Conservation (phyloP, 768 basidiomycete species). For the Lactarius deliciosus region DNA sequence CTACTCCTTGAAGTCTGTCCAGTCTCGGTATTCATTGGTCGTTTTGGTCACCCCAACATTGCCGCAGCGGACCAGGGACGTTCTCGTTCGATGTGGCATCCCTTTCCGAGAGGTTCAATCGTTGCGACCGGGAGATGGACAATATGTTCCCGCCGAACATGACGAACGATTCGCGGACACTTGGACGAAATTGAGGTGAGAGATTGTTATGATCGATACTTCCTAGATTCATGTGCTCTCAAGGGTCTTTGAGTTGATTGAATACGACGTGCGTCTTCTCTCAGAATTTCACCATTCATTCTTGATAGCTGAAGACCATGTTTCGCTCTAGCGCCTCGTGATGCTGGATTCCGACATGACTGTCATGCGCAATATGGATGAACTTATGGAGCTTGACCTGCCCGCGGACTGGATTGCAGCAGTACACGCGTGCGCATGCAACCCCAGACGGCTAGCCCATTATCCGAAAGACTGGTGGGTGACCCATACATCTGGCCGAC, state of each 20-base stretch:
- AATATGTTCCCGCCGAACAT: constrained; percentile 36
- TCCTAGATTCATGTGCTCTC: not conserved
- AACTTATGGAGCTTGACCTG: constrained; percentile 55
- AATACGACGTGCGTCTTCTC: constrained; percentile 56
- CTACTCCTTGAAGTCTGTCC: constrained; percentile 44
- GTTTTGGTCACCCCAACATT: constrained; percentile 50
- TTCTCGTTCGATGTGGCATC: constrained; percentile 57
- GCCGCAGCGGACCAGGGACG: constrained; percentile 38
- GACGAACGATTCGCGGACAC: constrained; percentile 59
- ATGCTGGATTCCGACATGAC: constrained; percentile 91
- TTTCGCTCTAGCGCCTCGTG: constrained; percentile 58
- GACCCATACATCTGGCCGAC: constrained; percentile 24
- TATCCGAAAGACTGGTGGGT: constrained; percentile 87
- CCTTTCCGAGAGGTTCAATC: constrained; percentile 55
- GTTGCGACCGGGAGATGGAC: constrained; percentile 51
- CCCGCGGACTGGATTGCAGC: constrained; percentile 79
- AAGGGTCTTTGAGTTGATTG: constrained; percentile 62
- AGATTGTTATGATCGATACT: not conserved
- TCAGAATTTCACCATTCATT: not conserved
- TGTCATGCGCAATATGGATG: constrained; percentile 80
- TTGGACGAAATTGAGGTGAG: constrained; percentile 59
- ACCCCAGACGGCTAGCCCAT: constrained; percentile 78
- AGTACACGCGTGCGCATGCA: constrained; percentile 90
- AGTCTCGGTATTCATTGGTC: constrained; percentile 50
- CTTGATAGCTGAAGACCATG: constrained; percentile 18